Evolutionary conservation across 1,284 basidiomycete species (phyloP).

Genomic region (Ganoderma leucocontextum): DNA sequence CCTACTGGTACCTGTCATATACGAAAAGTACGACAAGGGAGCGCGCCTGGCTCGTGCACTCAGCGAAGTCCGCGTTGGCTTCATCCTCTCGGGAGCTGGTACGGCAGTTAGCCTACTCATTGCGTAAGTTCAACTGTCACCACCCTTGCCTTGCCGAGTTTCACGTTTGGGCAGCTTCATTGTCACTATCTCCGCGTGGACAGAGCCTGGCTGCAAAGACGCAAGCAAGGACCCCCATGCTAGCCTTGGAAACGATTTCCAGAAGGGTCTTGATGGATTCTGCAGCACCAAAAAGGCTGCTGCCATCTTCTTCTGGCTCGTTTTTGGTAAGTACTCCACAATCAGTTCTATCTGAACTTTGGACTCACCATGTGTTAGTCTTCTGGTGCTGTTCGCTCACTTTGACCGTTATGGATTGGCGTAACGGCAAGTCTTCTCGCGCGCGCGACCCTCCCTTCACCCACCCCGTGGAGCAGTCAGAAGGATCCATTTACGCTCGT

Average conservation of each 20-base stretch:
- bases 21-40: slow-evolving; percentile 87
- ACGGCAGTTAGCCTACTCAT: slow-evolving; percentile 73
- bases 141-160: neutral
- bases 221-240: slow-evolving; percentile 67
- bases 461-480: slow-evolving; percentile 58
- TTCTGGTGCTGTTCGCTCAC: slow-evolving; percentile 73
- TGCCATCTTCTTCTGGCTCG: slow-evolving; percentile 88
- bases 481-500: slow-evolving; percentile 51
- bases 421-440: slow-evolving; percentile 66
- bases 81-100: slow-evolving; percentile 81
- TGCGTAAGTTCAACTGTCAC: slow-evolving; percentile 56
- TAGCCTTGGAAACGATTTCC: slow-evolving; percentile 71
- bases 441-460: slow-evolving; percentile 77
- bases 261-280: slow-evolving; percentile 76
- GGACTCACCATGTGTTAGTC: slow-evolving; percentile 44
- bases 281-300: slow-evolving; percentile 91
- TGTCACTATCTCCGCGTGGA: slow-evolving; percentile 79
- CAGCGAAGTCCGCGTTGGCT: slow-evolving; percentile 80
- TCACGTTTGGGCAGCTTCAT: slow-evolving; percentile 60
- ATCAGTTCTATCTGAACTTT: slow-evolving; percentile 10
- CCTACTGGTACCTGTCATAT: slow-evolving; percentile 80
- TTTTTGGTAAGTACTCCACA: slow-evolving; percentile 57
- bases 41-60: slow-evolving; percentile 80
- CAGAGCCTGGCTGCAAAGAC: slow-evolving; percentile 87
- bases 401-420: slow-evolving; percentile 76